Evolutionary conservation across 225 moss, liverwort and hornwort species (phyloP).

Genomic region (Bryum argenteum): DNA sequence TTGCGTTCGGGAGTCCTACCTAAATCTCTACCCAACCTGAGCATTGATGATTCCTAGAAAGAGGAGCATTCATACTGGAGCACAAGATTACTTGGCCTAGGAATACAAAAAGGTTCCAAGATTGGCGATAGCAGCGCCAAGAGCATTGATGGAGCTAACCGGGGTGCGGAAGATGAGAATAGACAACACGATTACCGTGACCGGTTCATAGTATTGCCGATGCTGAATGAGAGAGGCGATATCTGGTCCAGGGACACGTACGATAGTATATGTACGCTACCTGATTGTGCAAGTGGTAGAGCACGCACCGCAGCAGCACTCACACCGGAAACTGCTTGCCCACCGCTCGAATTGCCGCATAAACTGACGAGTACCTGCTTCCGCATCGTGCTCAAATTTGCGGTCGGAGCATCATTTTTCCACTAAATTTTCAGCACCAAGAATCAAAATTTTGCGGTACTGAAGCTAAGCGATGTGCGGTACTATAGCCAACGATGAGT

Average conservation of each 20-base stretch:
- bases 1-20: too few species aligned
- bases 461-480: too few species aligned
- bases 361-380: too few species aligned
- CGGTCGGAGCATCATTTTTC: too few species aligned
- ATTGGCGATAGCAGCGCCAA: conserved; percentile 55
- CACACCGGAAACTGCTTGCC: conserved; percentile 75
- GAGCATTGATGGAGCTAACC: conserved; percentile 51
- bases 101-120: conserved; percentile 51
- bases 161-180: conserved; percentile 59
- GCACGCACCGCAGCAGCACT: conserved; percentile 48
- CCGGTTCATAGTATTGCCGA: conserved; percentile 75
- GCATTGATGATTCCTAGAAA: conserved; percentile 2
- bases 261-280: too few species aligned
- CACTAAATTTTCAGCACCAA: too few species aligned
- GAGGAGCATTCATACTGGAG: too few species aligned
- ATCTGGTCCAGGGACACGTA: conserved; percentile 67
- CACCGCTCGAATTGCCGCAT: conserved; percentile 54
- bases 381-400: too few species aligned
- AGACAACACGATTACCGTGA: conserved; percentile 57
- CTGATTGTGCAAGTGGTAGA: conserved; percentile 66
- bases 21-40: conserved; percentile 7
- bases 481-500: too few species aligned
- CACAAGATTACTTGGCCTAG: conserved; percentile 38
- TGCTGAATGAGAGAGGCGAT: conserved; percentile 62
- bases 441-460: too few species aligned